phyloP scores from a whole-genome alignment of 116 monocot species.

The Dioscorea cayenensis region DNA sequence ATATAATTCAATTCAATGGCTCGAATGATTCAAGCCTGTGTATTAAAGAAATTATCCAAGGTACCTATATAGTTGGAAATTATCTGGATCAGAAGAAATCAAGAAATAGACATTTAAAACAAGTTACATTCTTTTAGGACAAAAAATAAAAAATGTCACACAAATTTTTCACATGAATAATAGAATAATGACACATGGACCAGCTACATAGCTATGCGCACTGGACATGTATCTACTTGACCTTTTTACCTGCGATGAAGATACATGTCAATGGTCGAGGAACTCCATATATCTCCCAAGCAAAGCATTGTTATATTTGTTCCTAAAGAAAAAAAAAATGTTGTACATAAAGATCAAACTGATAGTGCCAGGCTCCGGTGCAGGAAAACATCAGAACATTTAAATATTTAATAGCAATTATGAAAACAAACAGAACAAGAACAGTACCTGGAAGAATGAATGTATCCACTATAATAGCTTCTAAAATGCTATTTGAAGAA shows the following conservation, averaged over 20 bases:
- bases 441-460: conserved; percentile 79
- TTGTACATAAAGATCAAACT: neutral
- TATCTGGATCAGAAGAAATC: too few species aligned
- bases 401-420: neutral
- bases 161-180: too few species aligned
- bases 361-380: neutral
- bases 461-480: conserved; percentile 58
- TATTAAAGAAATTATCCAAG: too few species aligned
- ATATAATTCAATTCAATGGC: too few species aligned
- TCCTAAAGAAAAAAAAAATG: conserved; percentile 23
- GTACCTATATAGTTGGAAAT: too few species aligned
- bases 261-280: conserved; percentile 78
- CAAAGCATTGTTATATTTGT: conserved; percentile 77
- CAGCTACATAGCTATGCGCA: too few species aligned
- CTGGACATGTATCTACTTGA: too few species aligned
- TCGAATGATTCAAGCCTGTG: too few species aligned
- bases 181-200: too few species aligned
- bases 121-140: too few species aligned
- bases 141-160: too few species aligned
- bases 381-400: neutral
- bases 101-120: too few species aligned
- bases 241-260: conserved; percentile 68
- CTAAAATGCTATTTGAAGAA: conserved; percentile 55
- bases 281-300: conserved; percentile 83
- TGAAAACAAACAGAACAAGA: neutral